Percentiles rank a stretch among this genome's conserved stretches.
Evolutionary conservation across 1,284 basidiomycete species (phyloP).

Genomic region (Moniliophthora roreri): DNA sequence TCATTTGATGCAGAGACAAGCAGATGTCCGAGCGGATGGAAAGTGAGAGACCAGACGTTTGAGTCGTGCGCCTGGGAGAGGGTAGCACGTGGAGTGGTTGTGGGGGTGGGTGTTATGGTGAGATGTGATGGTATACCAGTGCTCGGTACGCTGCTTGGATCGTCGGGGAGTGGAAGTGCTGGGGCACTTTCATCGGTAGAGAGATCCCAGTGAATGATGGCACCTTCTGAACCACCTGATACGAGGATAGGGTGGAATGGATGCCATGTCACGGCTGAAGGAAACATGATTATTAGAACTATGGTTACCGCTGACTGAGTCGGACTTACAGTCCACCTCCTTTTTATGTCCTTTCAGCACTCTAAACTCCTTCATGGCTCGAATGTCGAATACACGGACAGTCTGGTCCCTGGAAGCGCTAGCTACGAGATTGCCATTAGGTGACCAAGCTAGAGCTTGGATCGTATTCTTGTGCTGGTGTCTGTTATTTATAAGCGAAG

Average conservation of each 20-base stretch:
- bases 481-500: constrained; percentile 37
- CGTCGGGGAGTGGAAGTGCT: constrained; percentile 27
- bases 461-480: constrained; percentile 98
- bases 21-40: constrained; percentile 95
- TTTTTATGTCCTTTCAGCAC: constrained; percentile 94
- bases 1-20: constrained; percentile 94
- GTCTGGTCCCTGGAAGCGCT: constrained; percentile 94
- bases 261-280: constrained; percentile 90
- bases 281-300: constrained; percentile 3
- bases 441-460: constrained; percentile 90
- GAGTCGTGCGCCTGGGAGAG: constrained; percentile 95
- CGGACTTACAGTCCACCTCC: constrained; percentile 91
- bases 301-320: constrained; percentile 2
- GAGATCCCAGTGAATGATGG: constrained; percentile 93
- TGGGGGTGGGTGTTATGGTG: constrained; percentile 20
- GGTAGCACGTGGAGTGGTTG: constrained; percentile 65
- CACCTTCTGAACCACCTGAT: constrained; percentile 92
- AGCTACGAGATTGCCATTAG: constrained; percentile 90
- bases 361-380: constrained; percentile 94
- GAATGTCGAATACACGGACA: constrained; percentile 96
- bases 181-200: constrained; percentile 45
- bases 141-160: constrained; percentile 1
- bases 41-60: constrained; percentile 94
- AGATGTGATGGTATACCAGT: constrained; percentile 22
- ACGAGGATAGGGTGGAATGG: constrained; percentile 91